These are phyloP conservation scores for Colletotrichum neosansevieriae DNA, from an alignment of 2,329 filamentous ascomycete species.

Conservation along the genomic window DNA sequence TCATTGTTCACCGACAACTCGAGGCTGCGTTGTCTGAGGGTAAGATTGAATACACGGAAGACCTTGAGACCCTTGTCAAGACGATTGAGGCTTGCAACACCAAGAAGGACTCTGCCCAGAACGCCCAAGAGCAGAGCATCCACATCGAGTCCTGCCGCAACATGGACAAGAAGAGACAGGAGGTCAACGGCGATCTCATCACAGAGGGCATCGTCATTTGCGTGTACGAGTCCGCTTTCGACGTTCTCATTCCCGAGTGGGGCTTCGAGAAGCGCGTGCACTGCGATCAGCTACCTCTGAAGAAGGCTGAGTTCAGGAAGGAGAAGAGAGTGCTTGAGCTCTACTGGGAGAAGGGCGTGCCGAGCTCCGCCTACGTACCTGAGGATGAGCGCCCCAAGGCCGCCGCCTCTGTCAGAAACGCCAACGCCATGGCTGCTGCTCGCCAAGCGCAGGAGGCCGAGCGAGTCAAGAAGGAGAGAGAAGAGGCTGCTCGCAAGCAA, in stretches of 20 bases:
- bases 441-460: slow-evolving; percentile 86
- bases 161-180: slow-evolving; percentile 92
- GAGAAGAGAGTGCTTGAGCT: slow-evolving; percentile 93
- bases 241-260: slow-evolving; percentile 97
- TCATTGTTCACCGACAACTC: slow-evolving; percentile 94
- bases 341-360: slow-evolving; percentile 99
- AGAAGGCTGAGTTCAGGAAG: slow-evolving; percentile 99
- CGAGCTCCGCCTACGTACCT: slow-evolving; percentile 94
- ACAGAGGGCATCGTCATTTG: slow-evolving; percentile 96
- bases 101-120: slow-evolving; percentile 98
- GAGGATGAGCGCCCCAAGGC: slow-evolving; percentile 96
- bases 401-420: slow-evolving; percentile 77
- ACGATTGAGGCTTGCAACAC: slow-evolving; percentile 96
- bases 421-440: slow-evolving; percentile 80
- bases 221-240: slow-evolving; percentile 98
- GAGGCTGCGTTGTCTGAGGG: slow-evolving; percentile 87
- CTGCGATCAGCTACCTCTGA: slow-evolving; percentile 95
- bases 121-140: slow-evolving; percentile 97
- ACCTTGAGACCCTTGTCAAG: slow-evolving; percentile 89
- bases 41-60: slow-evolving; percentile 86
- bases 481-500: slow-evolving; percentile 91
- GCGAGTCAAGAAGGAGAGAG: slow-evolving; percentile 84
- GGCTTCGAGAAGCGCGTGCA: slow-evolving; percentile 99
- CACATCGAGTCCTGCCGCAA: slow-evolving; percentile 97
- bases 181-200: slow-evolving; percentile 90